phyloP scores from a whole-genome alignment of 2,329 filamentous ascomycete species.

The Colletotrichum abscissum region DNA sequence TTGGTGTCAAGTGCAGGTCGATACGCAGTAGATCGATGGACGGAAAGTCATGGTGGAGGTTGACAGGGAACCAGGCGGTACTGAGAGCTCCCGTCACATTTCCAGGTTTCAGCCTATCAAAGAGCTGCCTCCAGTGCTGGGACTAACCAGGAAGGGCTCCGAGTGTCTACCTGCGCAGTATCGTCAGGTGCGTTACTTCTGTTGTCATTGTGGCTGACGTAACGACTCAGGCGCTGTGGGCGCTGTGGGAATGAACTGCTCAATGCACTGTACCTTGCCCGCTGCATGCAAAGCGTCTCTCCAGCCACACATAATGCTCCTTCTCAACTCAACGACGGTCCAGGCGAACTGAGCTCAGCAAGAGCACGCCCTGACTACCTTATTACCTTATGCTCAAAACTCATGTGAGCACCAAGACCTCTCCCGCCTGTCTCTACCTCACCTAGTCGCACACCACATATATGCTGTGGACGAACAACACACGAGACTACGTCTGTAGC shows the following conservation, averaged over 20 bases:
- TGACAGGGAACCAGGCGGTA: slow-evolving; percentile 35
- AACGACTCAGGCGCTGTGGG: background rate
- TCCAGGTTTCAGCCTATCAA: slow-evolving; percentile 36
- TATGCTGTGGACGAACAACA: slow-evolving; percentile 14
- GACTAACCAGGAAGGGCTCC: slow-evolving; percentile 28
- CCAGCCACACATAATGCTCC: slow-evolving; percentile 12
- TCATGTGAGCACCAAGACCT: background rate
- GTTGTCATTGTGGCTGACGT: slow-evolving; percentile 27
- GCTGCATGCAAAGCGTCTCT: background rate
- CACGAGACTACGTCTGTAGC: slow-evolving; percentile 18
- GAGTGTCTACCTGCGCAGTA: background rate
- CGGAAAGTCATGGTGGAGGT: slow-evolving; percentile 33
- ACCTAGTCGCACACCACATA: slow-evolving; percentile 3
- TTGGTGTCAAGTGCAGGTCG: slow-evolving; percentile 33
- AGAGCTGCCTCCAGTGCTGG: slow-evolving; percentile 19
- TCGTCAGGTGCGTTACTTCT: slow-evolving; percentile 10
- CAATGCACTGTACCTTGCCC: background rate
- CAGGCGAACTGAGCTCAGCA: slow-evolving; percentile 3
- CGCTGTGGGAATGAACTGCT: background rate
- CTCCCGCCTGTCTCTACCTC: background rate
- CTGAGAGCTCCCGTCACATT: slow-evolving; percentile 36
- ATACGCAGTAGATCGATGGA: slow-evolving; percentile 26
- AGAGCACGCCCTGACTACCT: background rate
- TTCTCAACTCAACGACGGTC: slow-evolving; percentile 16
- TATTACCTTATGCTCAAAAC: background rate